These are phyloP conservation scores for Fusarium luffae DNA, from an alignment of 2,329 filamentous ascomycete genomes.

Conservation along the genomic window DNA sequence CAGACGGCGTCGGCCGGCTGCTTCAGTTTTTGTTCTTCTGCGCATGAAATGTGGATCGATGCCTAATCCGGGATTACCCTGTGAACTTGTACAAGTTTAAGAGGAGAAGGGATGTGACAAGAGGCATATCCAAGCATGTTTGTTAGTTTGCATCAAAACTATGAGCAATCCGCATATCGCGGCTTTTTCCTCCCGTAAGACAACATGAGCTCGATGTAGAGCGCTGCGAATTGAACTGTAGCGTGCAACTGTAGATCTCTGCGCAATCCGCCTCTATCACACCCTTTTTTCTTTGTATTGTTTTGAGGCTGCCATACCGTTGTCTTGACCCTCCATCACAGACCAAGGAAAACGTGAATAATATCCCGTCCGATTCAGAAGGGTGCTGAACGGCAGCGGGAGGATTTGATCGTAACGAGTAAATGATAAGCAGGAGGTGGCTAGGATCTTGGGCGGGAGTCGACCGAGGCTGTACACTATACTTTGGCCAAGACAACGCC, in stretches of 20 bases:
- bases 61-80: conserved; percentile 13
- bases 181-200: not conserved
- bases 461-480: conserved; percentile 31
- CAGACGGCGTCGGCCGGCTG: conserved; percentile 22
- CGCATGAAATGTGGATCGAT: conserved; percentile 11
- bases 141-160: not conserved
- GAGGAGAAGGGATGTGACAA: conserved; percentile 13
- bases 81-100: conserved; percentile 6
- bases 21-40: conserved; percentile 16
- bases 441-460: conserved; percentile 31
- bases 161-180: conserved; percentile 13
- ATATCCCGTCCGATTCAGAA: conserved; percentile 27
- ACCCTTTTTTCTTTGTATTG: not conserved
- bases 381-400: conserved; percentile 13
- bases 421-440: conserved; percentile 32
- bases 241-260: conserved; percentile 30
- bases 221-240: not conserved
- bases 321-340: conserved; percentile 29
- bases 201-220: not conserved
- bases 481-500: conserved; percentile 15
- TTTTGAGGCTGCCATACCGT: conserved; percentile 2
- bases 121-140: not conserved
- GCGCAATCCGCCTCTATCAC: conserved; percentile 20
- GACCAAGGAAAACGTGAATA: conserved; percentile 32
- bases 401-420: conserved; percentile 6